Evolutionary conservation across 164 flowering plant species (phyloP).

Genomic region (Sextonia rubra): DNA sequence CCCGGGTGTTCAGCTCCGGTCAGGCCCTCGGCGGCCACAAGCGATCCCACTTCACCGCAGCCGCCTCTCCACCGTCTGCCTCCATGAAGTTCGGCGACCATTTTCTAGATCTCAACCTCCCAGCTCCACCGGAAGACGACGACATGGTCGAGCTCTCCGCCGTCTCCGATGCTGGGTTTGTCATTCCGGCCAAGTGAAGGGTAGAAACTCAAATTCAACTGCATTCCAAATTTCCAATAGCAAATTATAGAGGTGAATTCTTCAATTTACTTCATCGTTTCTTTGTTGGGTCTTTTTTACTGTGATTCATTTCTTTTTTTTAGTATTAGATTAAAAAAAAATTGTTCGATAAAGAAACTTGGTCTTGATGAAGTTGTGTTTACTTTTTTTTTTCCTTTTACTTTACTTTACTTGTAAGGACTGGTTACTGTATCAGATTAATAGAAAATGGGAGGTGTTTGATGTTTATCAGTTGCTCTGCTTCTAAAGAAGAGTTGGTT

Average conservation of each 20-base stretch:
- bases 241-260: constrained; percentile 14
- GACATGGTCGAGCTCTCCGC: constrained; percentile 50
- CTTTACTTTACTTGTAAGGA: constrained; percentile 19
- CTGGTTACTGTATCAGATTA: constrained; percentile 14
- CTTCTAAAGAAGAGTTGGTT: background rate
- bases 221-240: background rate
- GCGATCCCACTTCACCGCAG: constrained; percentile 49
- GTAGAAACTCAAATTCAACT: background rate
- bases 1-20: constrained; percentile 64
- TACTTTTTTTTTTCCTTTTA: too few species aligned
- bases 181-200: constrained; percentile 14
- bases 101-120: constrained; percentile 79
- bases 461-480: constrained; percentile 5
- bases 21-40: constrained; percentile 97
- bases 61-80: constrained; percentile 3
- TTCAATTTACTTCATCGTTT: constrained; percentile 14
- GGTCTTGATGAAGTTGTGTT: background rate
- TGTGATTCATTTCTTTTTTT: constrained; percentile 19
- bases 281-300: constrained; percentile 14
- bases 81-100: constrained; percentile 25
- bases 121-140: constrained; percentile 69
- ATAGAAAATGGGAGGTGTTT: constrained; percentile 1
- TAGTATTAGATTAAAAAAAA: background rate
- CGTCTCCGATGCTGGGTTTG: constrained; percentile 41
- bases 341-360: too few species aligned